Evolutionary conservation across 2,329 filamentous ascomycete species (phyloP), one percentile per base, ranked within the genome.

Genomic region (Dothistroma septosporum): DNA sequence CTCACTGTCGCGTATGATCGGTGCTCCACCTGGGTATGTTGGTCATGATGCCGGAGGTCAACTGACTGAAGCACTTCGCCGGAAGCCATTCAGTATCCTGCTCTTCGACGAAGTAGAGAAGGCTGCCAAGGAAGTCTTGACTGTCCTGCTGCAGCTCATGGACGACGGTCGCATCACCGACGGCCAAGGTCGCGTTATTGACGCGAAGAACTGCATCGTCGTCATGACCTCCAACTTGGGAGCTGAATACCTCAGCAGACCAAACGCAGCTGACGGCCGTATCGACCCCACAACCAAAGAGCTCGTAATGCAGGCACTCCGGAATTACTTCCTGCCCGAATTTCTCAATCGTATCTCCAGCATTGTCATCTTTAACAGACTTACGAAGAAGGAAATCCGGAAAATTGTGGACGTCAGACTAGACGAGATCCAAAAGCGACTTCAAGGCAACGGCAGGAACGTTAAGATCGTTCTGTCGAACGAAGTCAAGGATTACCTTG

Each of bases 191-290:
- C 87, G 94, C 75, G 83, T 97, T 54, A 87, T 99, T 58, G 94
- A 99, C 71, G 94, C 93, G 62, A 91, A 88, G 78, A 99, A 99
- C 83, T 97, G 93, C 75, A 97, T 99, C 68, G 93, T 99, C 48
- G 94, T 99, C 77, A 96, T 99, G 92, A 99, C 94, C 0, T 97
- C 92, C 71, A 99, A 99, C 80, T 77, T 99, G 63, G 94, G 94
- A 66, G 94, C 94, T 33, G 94, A 97, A 75, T 96, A 88, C 75
- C 88, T 99, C n/a, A 80, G 90, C 44, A 88, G 92, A 22, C 88
- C 90, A 16, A 87, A 87, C 58, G 85, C 84, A 55, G 85, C 87
- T 56, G 90, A 95, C 69, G 93, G 93, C 70, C 87, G 82, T 72
- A 94, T 99, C 67, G 94, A 99, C 69, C 82, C 87, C 0, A 87